Base-by-base conservation (phyloP, 2,329 filamentous ascomycete genomes). In the Cryphonectria naterciae region DNA sequence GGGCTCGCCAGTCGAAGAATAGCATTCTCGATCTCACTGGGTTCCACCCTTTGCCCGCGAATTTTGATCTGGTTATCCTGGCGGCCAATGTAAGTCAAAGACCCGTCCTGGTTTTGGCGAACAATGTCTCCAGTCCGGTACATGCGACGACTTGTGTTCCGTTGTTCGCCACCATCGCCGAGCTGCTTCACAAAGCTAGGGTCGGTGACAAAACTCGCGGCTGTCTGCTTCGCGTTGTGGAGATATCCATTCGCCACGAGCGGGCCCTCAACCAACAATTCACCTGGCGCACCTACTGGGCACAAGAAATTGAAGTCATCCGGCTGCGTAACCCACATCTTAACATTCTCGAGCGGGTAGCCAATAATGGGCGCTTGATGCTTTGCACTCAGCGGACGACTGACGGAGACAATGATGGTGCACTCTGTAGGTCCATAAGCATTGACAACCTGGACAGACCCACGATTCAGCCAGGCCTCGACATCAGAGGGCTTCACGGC, bases 41-140 rank as follows among this genome's bases (percentile, higher is more conserved):
- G 49, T 39, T 68, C 67, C 8, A 52, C 46, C 46, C 46, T n/a
- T 22, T 46, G 60, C 49, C 56, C 41, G 35, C 35, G 17, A 28
- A 58, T 10, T 54, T 64, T 65, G 19, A 73, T 65, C 22, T 73
- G 67, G 63, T 69, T 61, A 58, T 75, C 74, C 19, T 86, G 77
- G 68, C 83, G 88, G 60, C 89, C 88, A 25, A 82, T 81, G 13
- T 89, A 77, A 74, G 89, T 89, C 54, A 89, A 81, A 75, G 89
- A 87, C 0, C 79, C 80, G 73, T 89, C 87, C 73, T 85, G 86
- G 39, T 87, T 79, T 43, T 65, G 63, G 25, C 63, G 43, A 28
- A 65, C 63, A 11, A 52, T 46, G 32, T 65, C 63, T 49, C 63
- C 63, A 15, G 63, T 65, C 5, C 32, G 32, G 43, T 65, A 65